These are phyloP conservation scores for Kwoniella sp. DNA, from an alignment of 768 basidiomycete genomes.

Conservation along the genomic window DNA sequence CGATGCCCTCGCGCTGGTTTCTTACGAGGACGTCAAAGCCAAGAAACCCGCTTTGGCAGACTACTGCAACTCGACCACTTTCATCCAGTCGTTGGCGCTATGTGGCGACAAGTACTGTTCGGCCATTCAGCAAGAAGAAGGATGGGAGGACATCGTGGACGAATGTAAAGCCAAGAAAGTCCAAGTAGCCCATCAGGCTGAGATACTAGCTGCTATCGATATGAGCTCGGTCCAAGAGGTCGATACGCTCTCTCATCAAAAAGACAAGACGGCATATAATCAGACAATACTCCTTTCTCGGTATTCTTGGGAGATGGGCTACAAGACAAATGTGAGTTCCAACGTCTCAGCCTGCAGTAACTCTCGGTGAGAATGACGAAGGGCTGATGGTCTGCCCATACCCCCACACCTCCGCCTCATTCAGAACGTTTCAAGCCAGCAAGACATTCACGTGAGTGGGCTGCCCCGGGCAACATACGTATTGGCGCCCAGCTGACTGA, in stretches of 20 bases:
- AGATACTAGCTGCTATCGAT: neutral
- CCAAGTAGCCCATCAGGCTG: neutral
- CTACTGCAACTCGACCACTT: constrained; percentile 13
- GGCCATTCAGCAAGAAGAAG: constrained; percentile 2
- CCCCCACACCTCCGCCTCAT: no score
- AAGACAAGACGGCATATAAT: constrained; percentile 7
- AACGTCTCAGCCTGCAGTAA: no score
- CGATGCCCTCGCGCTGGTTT: constrained; percentile 1
- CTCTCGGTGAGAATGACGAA: no score
- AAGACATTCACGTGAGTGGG: constrained; percentile 1
- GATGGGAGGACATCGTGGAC: constrained; percentile 8
- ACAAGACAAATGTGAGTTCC: constrained; percentile 16
- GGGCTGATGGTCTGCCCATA: no score
- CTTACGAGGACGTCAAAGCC: constrained; percentile 10
- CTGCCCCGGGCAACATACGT: no score
- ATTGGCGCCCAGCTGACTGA: no score
- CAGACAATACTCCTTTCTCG: constrained; percentile 3
- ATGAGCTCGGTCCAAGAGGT: neutral
- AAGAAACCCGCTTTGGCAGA: constrained; percentile 9
- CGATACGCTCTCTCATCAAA: constrained; percentile 1
- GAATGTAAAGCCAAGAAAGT: constrained; percentile 9
- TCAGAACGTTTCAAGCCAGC: constrained; percentile 3
- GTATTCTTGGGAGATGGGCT: constrained; percentile 7
- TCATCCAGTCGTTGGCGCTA: constrained; percentile 9
- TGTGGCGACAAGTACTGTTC: constrained; percentile 10